Conservation (phyloP, 495 filamentous ascomycete genomes). For the Lichenothelia convexa region DNA sequence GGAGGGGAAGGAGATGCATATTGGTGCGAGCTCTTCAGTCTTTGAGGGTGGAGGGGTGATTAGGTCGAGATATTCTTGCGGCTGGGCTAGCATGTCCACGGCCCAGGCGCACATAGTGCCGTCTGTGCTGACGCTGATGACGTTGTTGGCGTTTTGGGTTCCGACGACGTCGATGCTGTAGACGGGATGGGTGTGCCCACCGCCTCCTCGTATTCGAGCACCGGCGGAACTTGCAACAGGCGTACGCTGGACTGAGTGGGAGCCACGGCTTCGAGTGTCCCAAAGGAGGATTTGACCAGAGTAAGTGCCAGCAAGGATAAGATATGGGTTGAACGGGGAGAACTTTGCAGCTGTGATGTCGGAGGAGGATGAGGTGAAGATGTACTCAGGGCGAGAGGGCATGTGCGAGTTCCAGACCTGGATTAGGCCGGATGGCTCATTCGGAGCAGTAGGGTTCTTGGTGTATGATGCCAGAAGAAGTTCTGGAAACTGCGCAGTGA, state of each 20-base stretch:
- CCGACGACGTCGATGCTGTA: conserved; percentile 91
- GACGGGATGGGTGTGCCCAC: conserved; percentile 73
- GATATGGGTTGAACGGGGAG: conserved; percentile 89
- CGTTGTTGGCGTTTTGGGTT: conserved; percentile 97
- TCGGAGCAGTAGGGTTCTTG: conserved; percentile 85
- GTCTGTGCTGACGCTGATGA: conserved; percentile 88
- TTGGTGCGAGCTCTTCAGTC: conserved; percentile 87
- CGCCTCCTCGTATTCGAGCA: too few relatives aligned
- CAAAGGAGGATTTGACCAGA: conserved; percentile 95
- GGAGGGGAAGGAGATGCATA: conserved; percentile 89
- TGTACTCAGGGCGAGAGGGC: conserved; percentile 82
- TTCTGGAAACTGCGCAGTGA: conserved; percentile 50
- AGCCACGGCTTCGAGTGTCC: conserved; percentile 75
- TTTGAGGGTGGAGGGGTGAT: conserved; percentile 71
- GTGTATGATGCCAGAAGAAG: conserved; percentile 87
- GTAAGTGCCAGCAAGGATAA: conserved; percentile 89
- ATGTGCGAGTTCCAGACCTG: conserved; percentile 96
- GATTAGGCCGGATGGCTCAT: conserved; percentile 85
- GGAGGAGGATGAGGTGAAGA: conserved; percentile 89
- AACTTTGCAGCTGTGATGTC: conserved; percentile 93
- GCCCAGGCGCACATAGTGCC: conserved; percentile 94
- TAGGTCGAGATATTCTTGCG: conserved; percentile 80
- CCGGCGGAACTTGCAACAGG: conserved; percentile 74
- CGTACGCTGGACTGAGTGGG: conserved; percentile 79
- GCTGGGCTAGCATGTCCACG: conserved; percentile 89